Conservation (phyloP, 495 filamentous ascomycete genomes). For the Tetracladium setigerum region DNA sequence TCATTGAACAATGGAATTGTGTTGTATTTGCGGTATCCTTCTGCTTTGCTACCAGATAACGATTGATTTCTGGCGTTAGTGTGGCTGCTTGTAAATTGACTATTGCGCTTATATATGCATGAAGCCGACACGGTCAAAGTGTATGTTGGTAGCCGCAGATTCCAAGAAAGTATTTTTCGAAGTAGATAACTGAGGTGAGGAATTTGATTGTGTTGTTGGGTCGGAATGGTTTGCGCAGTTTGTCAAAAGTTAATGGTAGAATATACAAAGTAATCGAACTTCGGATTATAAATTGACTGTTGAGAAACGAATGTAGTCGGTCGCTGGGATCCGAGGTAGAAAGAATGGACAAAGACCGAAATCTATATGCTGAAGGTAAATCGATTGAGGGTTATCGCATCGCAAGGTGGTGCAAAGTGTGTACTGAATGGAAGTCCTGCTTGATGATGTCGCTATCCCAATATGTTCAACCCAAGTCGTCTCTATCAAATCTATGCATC, state of each 20-base stretch:
- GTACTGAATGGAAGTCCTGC: neutral
- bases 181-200: neutral
- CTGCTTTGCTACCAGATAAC: neutral
- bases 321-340: slow-evolving; percentile 19
- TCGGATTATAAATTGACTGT: slow-evolving; percentile 7
- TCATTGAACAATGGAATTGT: slow-evolving; percentile 8
- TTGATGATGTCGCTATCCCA: neutral
- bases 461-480: slow-evolving; percentile 1
- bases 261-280: slow-evolving; percentile 16
- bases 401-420: slow-evolving; percentile 3
- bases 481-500: neutral
- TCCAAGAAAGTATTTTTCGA: neutral
- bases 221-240: neutral
- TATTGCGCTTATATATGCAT: slow-evolving; percentile 22
- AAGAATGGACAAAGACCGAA: slow-evolving; percentile 13
- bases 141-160: slow-evolving; percentile 10
- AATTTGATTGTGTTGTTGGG: no score
- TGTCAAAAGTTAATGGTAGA: neutral
- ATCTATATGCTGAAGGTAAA: slow-evolving; percentile 5
- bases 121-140: slow-evolving; percentile 16
- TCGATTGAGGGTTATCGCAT: slow-evolving; percentile 5
- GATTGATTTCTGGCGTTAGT: slow-evolving; percentile 4
- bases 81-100: neutral
- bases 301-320: slow-evolving; percentile 16
- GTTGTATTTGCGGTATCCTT: neutral